Evolutionary conservation across 352 stramenopile species (phyloP).

Genomic region (Pythium oligandrum): DNA sequence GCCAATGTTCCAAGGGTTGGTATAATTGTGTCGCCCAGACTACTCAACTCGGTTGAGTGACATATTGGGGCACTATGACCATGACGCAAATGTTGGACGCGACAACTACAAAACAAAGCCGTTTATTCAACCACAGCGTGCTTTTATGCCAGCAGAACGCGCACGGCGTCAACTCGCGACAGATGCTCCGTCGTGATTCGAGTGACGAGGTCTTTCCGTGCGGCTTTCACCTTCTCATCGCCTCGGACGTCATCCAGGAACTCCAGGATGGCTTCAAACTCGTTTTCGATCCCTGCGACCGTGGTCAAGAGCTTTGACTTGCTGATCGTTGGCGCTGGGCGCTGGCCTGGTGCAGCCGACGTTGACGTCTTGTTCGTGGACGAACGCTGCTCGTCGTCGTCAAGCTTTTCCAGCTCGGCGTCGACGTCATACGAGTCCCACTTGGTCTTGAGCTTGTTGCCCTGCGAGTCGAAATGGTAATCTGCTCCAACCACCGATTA

Average conservation of each 20-base stretch:
- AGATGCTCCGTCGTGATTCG: slow-evolving; percentile 72
- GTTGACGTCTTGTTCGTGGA: not conserved
- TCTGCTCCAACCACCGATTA: slow-evolving; percentile 27
- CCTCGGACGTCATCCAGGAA: slow-evolving; percentile 71
- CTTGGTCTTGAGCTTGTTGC: slow-evolving; percentile 86
- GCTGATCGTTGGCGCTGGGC: slow-evolving; percentile 13
- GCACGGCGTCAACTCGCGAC: slow-evolving; percentile 57
- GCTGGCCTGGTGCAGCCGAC: slow-evolving; percentile 1
- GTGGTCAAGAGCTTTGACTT: slow-evolving; percentile 39
- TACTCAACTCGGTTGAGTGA: no score
- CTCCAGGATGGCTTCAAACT: slow-evolving; percentile 74
- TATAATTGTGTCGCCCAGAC: no score
- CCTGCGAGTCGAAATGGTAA: slow-evolving; percentile 82
- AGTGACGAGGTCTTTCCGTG: slow-evolving; percentile 60
- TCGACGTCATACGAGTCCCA: slow-evolving; percentile 82
- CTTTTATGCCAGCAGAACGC: slow-evolving; percentile 10
- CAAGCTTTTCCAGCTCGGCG: slow-evolving; percentile 63
- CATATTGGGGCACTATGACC: no score
- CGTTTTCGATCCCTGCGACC: slow-evolving; percentile 55
- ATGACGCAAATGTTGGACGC: no score
- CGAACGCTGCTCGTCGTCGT: slow-evolving; percentile 38
- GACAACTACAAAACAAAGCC: no score
- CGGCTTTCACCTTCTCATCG: slow-evolving; percentile 55
- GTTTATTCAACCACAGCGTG: no score
- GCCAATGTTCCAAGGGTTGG: no score